Base-by-base conservation (phyloP, 1,284 basidiomycete genomes). In the Wallemia hederae region DNA sequence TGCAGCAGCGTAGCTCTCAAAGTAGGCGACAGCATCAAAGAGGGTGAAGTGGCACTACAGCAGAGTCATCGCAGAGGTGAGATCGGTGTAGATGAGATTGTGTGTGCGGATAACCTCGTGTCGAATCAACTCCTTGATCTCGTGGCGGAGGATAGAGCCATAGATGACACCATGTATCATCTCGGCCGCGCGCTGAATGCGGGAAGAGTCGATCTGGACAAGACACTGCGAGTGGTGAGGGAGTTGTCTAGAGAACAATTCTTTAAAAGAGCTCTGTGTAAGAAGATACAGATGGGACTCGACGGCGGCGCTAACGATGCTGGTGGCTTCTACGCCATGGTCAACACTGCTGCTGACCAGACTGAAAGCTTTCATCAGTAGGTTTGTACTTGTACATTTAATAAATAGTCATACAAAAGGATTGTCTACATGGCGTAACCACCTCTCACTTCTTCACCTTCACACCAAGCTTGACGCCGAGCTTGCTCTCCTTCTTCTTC, bases 161-260 rank as follows among this genome's bases (percentile, higher is more conserved):
- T 98, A 66, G 90, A 96, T 70, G 94, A 98, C 71, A 92, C 92
- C 26, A 83, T 97, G 63, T 98, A 97, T 72, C 91, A 98, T 69
- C 78, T 99, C 60, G 88, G 91, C 62, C 79, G 91, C 62, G 92
- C 90, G 1, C 75, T 99, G 64, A 92, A 92, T 68, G 77, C 84
- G 56, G 91, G 92, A 9, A 78, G 86, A 61, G 82, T 94, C 64
- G 90, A 96, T 73, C 77, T 94, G 62, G 89, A 94, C 69, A 78
- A 84, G 56, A 94, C 91, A 74, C 74, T 92, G 63, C 82, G 88
- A 74, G 87, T 85, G 69, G 84, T 84, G 14, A 80, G 91, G 63
- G 77, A 82, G 59, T 76, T 96, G 58, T 88, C 88, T 55, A 82
- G 91, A 71, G 90, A 96, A 69, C 91, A 96, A 69, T 96, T 90